These are phyloP conservation scores for Lactifluus piperatus DNA, from an alignment of 768 basidiomycete species.

Conservation along the genomic window DNA sequence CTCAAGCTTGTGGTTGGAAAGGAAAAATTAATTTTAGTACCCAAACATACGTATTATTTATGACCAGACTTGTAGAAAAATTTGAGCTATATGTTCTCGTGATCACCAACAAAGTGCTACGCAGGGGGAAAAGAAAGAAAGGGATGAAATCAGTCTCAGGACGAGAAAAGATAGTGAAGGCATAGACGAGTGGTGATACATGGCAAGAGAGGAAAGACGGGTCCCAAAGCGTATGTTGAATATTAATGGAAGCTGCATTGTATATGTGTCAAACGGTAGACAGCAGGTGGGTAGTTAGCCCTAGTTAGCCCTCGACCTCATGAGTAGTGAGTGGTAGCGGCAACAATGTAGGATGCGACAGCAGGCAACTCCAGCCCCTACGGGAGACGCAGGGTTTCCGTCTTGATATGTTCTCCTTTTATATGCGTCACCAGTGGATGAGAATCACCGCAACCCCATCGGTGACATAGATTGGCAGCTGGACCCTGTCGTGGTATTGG, in stretches of 20 bases:
- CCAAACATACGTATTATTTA: neutral
- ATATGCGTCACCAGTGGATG: too few species aligned
- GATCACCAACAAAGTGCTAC: too few species aligned
- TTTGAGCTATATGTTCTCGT: too few species aligned
- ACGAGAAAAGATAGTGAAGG: neutral
- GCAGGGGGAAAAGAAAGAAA: neutral
- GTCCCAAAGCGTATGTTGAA: neutral
- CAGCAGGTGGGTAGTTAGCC: neutral
- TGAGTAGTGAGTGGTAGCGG: neutral
- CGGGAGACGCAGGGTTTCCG: neutral
- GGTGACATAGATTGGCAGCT: neutral
- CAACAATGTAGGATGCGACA: neutral
- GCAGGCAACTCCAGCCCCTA: neutral
- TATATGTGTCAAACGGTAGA: neutral
- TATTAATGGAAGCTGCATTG: neutral
- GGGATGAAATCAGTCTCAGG: neutral
- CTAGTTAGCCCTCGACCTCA: too few species aligned
- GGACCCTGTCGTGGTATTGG: neutral
- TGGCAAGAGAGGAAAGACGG: neutral
- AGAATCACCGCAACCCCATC: neutral
- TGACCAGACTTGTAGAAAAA: neutral
- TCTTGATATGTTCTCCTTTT: neutral
- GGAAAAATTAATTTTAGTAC: neutral
- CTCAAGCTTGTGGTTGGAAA: neutral
- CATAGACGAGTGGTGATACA: neutral